phyloP scores from a whole-genome alignment of 352 stramenopile species.

The Thalassiosira exigua region DNA sequence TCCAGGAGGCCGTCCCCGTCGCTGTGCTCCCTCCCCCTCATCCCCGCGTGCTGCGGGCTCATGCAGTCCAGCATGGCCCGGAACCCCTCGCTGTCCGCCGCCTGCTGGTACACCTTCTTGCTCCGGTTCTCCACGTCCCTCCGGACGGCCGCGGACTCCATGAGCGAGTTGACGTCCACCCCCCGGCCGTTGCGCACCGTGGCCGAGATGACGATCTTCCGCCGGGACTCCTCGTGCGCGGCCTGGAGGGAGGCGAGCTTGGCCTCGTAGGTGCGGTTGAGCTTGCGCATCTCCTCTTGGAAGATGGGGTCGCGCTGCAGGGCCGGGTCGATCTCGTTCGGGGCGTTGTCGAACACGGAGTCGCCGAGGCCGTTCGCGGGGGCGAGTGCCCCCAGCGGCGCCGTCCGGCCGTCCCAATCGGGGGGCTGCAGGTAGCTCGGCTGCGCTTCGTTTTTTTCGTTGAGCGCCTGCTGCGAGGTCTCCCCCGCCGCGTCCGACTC shows the following conservation, averaged over 20 bases:
- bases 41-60: no score
- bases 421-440: slow-evolving; percentile 4
- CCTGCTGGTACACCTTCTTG: slow-evolving; percentile 43
- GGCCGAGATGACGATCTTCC: slow-evolving; percentile 80
- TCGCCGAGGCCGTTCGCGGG: neutral
- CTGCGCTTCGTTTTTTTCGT: no score
- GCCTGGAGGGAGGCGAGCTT: slow-evolving; percentile 65
- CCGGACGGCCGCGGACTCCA: slow-evolving; percentile 68
- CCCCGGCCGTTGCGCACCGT: slow-evolving; percentile 73
- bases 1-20: neutral
- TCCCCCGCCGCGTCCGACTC: no score
- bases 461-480: no score
- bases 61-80: slow-evolving; percentile 47
- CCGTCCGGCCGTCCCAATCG: slow-evolving; percentile 3
- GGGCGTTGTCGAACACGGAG: slow-evolving; percentile 24
- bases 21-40: slow-evolving; percentile 1
- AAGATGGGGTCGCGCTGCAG: slow-evolving; percentile 71
- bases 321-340: slow-evolving; percentile 66
- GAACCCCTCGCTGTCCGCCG: slow-evolving; percentile 47
- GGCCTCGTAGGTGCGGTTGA: slow-evolving; percentile 73
- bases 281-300: slow-evolving; percentile 66
- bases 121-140: slow-evolving; percentile 49
- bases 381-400: no score
- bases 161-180: slow-evolving; percentile 76
- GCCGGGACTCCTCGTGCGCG: slow-evolving; percentile 75